Conservation (phyloP, 352 stramenopile genomes). For the Albugo laibachii region DNA sequence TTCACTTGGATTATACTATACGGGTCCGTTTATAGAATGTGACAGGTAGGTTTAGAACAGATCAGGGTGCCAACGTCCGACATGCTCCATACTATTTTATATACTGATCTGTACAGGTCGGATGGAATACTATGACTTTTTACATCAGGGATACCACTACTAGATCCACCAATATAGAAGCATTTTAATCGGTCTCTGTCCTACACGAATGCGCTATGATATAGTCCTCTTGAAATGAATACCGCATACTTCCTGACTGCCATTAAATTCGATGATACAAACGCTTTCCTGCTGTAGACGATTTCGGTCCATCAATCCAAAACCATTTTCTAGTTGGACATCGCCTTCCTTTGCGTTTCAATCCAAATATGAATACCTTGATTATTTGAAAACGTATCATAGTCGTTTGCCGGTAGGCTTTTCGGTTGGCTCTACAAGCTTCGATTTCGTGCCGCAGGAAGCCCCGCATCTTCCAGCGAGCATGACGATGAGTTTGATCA, state of each 20-base stretch:
- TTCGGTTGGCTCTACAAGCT: slow-evolving; percentile 49
- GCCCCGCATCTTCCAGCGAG: slow-evolving; percentile 48
- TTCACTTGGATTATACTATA: too few relatives aligned
- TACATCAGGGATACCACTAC: too few relatives aligned
- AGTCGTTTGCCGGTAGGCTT: slow-evolving; percentile 77
- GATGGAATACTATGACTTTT: too few relatives aligned
- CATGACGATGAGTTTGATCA: slow-evolving; percentile 82
- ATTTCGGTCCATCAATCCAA: slow-evolving; percentile 9
- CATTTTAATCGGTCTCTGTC: slow-evolving; percentile 1
- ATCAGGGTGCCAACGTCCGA: too few relatives aligned
- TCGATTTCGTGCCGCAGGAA: slow-evolving; percentile 72
- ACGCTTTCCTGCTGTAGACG: neutral
- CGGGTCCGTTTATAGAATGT: too few relatives aligned
- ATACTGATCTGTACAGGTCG: too few relatives aligned
- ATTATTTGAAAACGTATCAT: slow-evolving; percentile 51
- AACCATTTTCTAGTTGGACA: neutral
- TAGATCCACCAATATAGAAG: too few relatives aligned
- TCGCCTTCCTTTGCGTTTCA: slow-evolving; percentile 43
- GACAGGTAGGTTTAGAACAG: too few relatives aligned
- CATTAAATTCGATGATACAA: neutral
- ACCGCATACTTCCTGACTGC: neutral
- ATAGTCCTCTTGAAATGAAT: neutral
- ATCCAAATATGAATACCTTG: slow-evolving; percentile 63
- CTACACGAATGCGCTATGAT: slow-evolving; percentile 2
- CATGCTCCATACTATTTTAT: too few relatives aligned